Conservation (phyloP, 2,329 filamentous ascomycete species). For the Alternaria burnsii region DNA sequence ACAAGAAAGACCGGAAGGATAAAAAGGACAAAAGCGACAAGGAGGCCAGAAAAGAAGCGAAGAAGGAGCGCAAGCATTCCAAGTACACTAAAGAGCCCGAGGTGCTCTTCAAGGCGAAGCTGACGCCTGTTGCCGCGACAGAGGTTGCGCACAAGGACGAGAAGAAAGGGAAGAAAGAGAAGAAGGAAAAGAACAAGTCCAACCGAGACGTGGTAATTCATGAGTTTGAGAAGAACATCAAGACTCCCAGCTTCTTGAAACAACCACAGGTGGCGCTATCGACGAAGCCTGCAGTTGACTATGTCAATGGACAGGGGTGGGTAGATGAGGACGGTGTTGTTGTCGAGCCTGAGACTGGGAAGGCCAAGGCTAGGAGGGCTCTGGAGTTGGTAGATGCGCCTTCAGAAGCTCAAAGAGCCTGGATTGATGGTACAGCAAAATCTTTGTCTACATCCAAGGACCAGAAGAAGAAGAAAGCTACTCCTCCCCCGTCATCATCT, state of each 20-base stretch:
- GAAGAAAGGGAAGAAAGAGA: constrained; percentile 62
- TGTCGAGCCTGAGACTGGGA: constrained; percentile 65
- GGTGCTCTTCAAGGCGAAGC: constrained; percentile 81
- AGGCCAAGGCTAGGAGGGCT: constrained; percentile 44
- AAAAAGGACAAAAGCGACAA: constrained; percentile 58
- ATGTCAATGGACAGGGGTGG: constrained; percentile 88
- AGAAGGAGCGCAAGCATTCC: constrained; percentile 69
- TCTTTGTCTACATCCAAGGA: constrained; percentile 28
- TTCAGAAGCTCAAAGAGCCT: constrained; percentile 31
- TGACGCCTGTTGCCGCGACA: constrained; percentile 61
- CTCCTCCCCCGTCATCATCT: constrained; percentile 36
- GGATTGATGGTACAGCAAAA: constrained; percentile 27
- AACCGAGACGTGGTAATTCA: constrained; percentile 73
- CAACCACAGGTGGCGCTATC: constrained; percentile 56
- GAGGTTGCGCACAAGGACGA: constrained; percentile 53
- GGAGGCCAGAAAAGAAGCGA: constrained; percentile 59
- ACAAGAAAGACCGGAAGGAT: constrained; percentile 54
- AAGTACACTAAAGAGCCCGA: constrained; percentile 84
- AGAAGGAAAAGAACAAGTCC: constrained; percentile 67
- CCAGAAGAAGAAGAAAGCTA: constrained; percentile 32
- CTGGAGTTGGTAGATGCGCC: constrained; percentile 44
- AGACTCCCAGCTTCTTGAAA: constrained; percentile 83
- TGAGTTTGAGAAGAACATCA: constrained; percentile 87
- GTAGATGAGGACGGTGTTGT: constrained; percentile 80
- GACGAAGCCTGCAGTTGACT: constrained; percentile 66